Percentiles rank a stretch among this genome's conserved stretches.
phyloP scores from a whole-genome alignment of 805 yeast species.

The Sugiyamaella lignohabitans region DNA sequence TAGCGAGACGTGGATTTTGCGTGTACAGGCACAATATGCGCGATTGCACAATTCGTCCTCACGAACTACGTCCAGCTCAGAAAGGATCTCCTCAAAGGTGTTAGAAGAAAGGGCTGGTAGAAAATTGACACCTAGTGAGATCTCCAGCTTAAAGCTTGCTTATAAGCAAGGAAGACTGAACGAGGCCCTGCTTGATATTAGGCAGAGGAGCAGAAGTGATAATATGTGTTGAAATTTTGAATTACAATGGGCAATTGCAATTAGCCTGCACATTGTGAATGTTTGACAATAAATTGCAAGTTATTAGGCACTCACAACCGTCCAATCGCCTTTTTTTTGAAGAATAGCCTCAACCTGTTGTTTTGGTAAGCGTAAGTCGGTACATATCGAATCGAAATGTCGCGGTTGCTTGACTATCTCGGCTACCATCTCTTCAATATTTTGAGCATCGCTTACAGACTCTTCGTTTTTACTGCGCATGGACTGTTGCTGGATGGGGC shows the following conservation, averaged over 20 bases:
- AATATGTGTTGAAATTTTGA: slow-evolving; percentile 19
- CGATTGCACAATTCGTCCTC: slow-evolving; percentile 5
- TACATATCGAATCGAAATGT: slow-evolving; percentile 47
- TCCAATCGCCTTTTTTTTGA: not conserved
- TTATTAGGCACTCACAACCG: not conserved
- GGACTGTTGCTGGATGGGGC: not conserved
- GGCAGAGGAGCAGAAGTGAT: slow-evolving; percentile 29
- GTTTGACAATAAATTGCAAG: too few species aligned
- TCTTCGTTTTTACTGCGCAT: not conserved
- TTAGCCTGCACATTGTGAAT: not conserved
- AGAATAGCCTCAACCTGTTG: slow-evolving; percentile 47
- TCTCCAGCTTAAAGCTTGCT: slow-evolving; percentile 21
- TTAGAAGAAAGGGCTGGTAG: slow-evolving; percentile 25
- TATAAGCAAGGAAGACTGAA: slow-evolving; percentile 32
- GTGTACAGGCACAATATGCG: slow-evolving; percentile 26
- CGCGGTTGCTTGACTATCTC: slow-evolving; percentile 20
- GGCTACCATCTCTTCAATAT: slow-evolving; percentile 16
- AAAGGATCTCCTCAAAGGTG: slow-evolving; percentile 20
- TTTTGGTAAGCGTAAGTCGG: slow-evolving; percentile 54
- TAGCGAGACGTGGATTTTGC: slow-evolving; percentile 16
- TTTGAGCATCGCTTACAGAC: slow-evolving; percentile 4
- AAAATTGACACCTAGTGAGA: slow-evolving; percentile 22
- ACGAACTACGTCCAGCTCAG: slow-evolving; percentile 2
- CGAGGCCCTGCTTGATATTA: slow-evolving; percentile 34
- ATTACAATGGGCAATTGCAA: not conserved